A percentile compares a stretch with the other conserved stretches of the same genome.
Evolutionary conservation across 192 early-diverging fungal species (phyloP).

Genomic region (Haplosporangium gracile): DNA sequence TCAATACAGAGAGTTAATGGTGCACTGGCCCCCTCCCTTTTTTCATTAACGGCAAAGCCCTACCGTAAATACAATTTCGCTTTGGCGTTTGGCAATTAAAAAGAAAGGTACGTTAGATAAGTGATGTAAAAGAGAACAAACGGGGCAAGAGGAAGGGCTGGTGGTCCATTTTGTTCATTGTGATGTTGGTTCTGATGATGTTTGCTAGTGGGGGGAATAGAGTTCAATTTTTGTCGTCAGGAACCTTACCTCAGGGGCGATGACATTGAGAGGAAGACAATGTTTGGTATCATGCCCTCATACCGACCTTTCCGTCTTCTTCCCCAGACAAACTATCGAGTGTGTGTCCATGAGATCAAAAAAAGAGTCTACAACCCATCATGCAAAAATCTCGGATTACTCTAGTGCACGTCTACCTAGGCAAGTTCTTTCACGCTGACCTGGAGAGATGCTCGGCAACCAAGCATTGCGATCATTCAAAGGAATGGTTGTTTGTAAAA

Average conservation of each 20-base stretch:
- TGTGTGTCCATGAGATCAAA: no score
- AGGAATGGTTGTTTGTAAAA: no score
- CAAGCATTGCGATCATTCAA: no score
- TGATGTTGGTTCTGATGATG: not conserved
- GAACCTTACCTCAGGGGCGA: not conserved
- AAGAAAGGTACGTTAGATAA: not conserved
- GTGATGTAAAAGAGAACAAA: not conserved
- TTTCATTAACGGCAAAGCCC: not conserved
- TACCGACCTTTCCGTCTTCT: no score
- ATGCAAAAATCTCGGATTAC: no score
- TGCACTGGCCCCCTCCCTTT: conserved; percentile 2
- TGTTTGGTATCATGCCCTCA: no score
- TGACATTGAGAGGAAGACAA: not conserved
- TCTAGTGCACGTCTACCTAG: no score
- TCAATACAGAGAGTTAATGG: not conserved
- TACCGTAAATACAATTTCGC: not conserved
- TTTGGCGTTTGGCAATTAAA: conserved; percentile 4
- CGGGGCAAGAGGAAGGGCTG: not conserved
- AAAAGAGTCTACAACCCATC: no score
- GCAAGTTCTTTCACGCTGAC: no score
- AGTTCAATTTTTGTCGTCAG: not conserved
- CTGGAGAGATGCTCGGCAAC: no score
- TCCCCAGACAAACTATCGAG: no score
- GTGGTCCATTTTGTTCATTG: not conserved
- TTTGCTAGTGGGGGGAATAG: not conserved